phyloP scores from a whole-genome alignment of 2,329 filamentous ascomycete genomes.

The Talaromyces sp. region DNA sequence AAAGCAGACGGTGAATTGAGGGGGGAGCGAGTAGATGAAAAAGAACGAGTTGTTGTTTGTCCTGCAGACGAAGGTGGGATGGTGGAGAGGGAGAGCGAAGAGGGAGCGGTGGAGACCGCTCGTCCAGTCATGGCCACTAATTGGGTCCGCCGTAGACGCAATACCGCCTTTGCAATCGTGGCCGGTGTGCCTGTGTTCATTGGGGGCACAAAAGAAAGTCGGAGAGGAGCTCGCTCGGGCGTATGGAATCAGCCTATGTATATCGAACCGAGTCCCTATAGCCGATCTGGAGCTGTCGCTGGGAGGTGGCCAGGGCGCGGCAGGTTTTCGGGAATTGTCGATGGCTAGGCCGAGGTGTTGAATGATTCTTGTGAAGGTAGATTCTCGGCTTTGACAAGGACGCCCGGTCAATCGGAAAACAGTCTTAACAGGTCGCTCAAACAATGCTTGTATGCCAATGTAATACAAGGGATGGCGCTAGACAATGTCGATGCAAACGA shows the following conservation, averaged over 20 bases:
- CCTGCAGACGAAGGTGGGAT: slow-evolving; percentile 3
- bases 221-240: neutral
- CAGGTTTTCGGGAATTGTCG: neutral
- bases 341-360: slow-evolving; percentile 1
- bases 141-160: slow-evolving; percentile 4
- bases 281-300: neutral
- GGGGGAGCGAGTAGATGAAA: neutral
- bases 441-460: neutral
- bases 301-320: neutral
- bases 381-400: neutral
- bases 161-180: neutral
- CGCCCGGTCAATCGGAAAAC: neutral
- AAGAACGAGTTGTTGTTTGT: slow-evolving; percentile 3
- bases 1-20: slow-evolving; percentile 18
- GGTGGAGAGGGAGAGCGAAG: slow-evolving; percentile 1
- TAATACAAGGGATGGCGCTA: neutral
- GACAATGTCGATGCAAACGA: neutral
- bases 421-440: neutral
- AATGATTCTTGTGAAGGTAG: neutral
- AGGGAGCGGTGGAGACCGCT: slow-evolving; percentile 30
- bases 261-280: neutral
- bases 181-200: slow-evolving; percentile 8
- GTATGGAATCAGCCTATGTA: slow-evolving; percentile 1
- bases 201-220: neutral
- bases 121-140: slow-evolving; percentile 16